These are phyloP conservation scores for Vinca minor DNA, from an alignment of 257 asterid genomes.

Conservation along the genomic window DNA sequence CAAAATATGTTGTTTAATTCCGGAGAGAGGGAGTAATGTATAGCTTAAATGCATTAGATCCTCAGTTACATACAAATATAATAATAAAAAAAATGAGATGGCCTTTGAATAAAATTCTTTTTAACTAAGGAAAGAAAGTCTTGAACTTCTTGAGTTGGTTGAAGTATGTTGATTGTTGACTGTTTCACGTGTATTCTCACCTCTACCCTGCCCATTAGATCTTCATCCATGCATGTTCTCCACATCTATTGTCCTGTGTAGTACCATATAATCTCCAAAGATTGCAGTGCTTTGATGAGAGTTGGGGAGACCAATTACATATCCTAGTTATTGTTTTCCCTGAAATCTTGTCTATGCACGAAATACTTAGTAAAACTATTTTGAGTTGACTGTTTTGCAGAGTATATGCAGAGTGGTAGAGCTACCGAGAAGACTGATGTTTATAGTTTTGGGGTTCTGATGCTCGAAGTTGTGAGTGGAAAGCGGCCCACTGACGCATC, in stretches of 20 bases:
- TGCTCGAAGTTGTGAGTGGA: constrained; percentile 64
- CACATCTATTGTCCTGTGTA: background rate
- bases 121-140: background rate
- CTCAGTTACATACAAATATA: background rate
- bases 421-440: constrained; percentile 88
- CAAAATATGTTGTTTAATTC: no score
- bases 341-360: background rate
- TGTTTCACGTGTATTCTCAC: background rate
- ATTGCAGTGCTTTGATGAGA: background rate
- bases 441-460: constrained; percentile 79
- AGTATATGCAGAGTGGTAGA: constrained; percentile 91
- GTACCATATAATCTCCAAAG: background rate
- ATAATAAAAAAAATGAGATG: background rate
- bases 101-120: background rate
- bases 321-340: background rate
- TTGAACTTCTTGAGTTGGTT: background rate
- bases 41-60: background rate
- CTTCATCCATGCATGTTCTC: background rate
- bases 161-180: background rate
- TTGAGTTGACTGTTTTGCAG: constrained; percentile 23
- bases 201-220: background rate
- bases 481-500: constrained; percentile 79
- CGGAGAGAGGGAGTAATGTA: background rate
- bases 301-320: background rate
- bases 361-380: background rate